Conservation (phyloP, 2,329 filamentous ascomycete species). For the Sporothrix protearum region DNA sequence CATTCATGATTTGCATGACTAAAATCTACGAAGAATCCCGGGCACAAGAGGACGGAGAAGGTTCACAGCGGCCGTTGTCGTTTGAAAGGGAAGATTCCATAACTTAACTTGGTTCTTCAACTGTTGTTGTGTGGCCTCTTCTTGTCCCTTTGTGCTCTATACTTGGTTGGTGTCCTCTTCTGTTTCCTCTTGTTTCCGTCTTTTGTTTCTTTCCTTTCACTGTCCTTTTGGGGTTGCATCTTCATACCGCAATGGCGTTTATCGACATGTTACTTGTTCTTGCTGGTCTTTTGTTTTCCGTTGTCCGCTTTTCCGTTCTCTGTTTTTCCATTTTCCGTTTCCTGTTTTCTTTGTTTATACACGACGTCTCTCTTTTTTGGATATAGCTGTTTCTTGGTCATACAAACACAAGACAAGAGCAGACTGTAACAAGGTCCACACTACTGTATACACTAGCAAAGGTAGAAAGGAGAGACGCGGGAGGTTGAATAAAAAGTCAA, state of each 20-base stretch:
- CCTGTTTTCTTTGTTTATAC: neutral
- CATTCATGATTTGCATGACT: constrained; percentile 28
- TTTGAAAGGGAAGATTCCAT: neutral
- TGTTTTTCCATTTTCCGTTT: neutral
- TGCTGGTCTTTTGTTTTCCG: neutral
- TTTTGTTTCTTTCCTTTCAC: neutral
- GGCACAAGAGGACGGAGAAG: neutral
- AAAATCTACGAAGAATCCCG: constrained; percentile 24
- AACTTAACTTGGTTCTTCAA: neutral
- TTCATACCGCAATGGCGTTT: constrained; percentile 1
- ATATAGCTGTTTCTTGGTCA: neutral
- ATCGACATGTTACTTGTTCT: neutral
- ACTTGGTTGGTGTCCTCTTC: neutral
- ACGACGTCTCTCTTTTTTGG: neutral
- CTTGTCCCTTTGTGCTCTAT: neutral
- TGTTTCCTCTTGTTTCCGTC: neutral
- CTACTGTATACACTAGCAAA: neutral
- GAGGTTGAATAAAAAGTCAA: neutral
- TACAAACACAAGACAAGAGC: neutral
- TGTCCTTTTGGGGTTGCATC: neutral
- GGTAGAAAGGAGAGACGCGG: neutral
- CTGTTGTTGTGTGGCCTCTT: neutral
- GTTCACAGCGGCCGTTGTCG: neutral
- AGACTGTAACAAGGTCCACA: neutral
- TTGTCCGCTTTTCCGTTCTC: neutral